Conservation (phyloP, 177 flowering plant species). For the Vitis hybrid region DNA sequence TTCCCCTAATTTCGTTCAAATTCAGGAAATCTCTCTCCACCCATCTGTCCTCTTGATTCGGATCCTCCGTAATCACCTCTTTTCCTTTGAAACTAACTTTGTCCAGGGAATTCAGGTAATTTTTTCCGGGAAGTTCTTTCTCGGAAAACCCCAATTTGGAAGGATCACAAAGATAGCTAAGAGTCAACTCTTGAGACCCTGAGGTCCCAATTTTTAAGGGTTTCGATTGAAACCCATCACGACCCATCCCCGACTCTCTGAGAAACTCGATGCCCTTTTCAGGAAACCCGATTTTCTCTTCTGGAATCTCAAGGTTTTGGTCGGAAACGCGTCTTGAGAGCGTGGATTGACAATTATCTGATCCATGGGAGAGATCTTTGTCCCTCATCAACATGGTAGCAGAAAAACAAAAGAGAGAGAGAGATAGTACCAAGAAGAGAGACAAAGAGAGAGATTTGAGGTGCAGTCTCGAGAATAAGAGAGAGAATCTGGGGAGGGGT, state of each 20-base stretch:
- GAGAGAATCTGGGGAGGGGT: conserved; percentile 3
- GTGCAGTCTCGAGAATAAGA: conserved; percentile 1
- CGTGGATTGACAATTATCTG: conserved; percentile 18
- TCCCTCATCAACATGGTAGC: conserved; percentile 8
- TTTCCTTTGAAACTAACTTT: conserved; percentile 61
- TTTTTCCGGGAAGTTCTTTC: conserved; percentile 37
- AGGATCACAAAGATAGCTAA: conserved; percentile 87
- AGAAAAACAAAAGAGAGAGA: conserved; percentile 5
- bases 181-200: conserved; percentile 72
- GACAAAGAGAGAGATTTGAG: not conserved
- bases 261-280: conserved; percentile 48
- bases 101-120: conserved; percentile 35
- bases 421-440: conserved; percentile 2
- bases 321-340: conserved; percentile 16
- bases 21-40: conserved; percentile 92
- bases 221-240: conserved; percentile 40
- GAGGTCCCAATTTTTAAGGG: conserved; percentile 32
- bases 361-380: conserved; percentile 16
- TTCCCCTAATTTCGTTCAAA: conserved; percentile 44
- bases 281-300: conserved; percentile 29
- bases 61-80: conserved; percentile 49
- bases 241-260: conserved; percentile 39
- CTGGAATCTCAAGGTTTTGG: conserved; percentile 32
- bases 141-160: conserved; percentile 49
- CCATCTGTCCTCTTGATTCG: conserved; percentile 47